Evolutionary conservation across 805 yeast species (phyloP), one percentile per base, ranked within the genome.

Genomic region (Suhomyces xylopsoci): DNA sequence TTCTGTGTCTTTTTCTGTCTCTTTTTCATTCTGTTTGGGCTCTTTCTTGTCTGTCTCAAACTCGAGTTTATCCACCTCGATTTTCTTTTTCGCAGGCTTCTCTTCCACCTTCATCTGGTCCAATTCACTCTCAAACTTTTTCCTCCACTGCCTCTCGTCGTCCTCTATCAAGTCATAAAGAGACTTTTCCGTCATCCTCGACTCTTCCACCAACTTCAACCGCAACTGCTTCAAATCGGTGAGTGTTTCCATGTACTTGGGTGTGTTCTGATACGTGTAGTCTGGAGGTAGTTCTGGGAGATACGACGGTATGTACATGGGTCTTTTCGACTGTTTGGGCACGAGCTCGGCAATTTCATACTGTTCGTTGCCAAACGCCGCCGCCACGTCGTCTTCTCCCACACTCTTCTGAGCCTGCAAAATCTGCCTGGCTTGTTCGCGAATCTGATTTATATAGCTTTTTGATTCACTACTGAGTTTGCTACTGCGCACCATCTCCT

Each of bases 241-340:
- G 14, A 84, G 69, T 19, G 85, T 76, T 22, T 81, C 74, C 51
- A 84, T 78, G 64, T 75, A 91, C 56, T 79, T 78, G 0, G 96
- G 87, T 0, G 97, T 88, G 51, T 84, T 81, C 67, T 82, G 84
- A 65, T 87, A 93, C 0, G 98, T 93, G 68, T 92, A 96, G 62
- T 90, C 96, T 0, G 98, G 97, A 1, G 99, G 99, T 26, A 93
- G 76, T 10, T 83, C 83, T 0, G 99, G 99, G 59, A 93, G 71
- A 85, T 91, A 91, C 5, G 71, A 63, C 0, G 96, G 96, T 7
- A 89, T 78, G 54, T 82, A 81, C 5, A 66, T 63, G 1, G 78
- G 76, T 26, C 59, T 58, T n/a, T 51, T 47, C 5, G 65, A 55
- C 46, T 34, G 85, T 70, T 51, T 85, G 1, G 79, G 91, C 12